Evolutionary conservation across 2,329 filamentous ascomycete species (phyloP).

Genomic region (Drechslerella coelobrocha): DNA sequence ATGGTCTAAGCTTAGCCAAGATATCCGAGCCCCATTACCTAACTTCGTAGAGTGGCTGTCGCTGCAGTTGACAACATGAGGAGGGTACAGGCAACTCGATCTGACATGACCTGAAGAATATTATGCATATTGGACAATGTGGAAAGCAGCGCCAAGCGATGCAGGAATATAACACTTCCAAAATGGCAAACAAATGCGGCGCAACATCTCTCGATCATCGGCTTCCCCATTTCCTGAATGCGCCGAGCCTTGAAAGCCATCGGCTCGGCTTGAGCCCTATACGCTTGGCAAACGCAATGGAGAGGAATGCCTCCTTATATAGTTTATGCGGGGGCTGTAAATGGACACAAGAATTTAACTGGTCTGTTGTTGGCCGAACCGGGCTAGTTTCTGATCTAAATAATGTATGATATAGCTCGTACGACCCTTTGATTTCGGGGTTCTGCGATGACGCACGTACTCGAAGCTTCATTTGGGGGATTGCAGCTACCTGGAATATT

Average conservation of each 20-base stretch:
- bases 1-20: too few species aligned
- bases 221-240: conserved; percentile 9
- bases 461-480: neutral
- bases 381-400: neutral
- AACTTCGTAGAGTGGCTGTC: too few species aligned
- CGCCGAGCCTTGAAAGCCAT: neutral
- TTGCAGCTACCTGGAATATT: neutral
- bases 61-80: too few species aligned
- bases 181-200: conserved; percentile 49
- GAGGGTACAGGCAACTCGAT: too few species aligned
- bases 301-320: conserved; percentile 7
- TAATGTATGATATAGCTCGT: neutral
- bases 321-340: conserved; percentile 14
- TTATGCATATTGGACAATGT: too few species aligned
- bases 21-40: too few species aligned
- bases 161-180: conserved; percentile 29
- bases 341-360: neutral
- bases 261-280: neutral
- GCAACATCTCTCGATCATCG: neutral
- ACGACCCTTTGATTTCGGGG: neutral
- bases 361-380: neutral
- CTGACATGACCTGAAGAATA: too few species aligned
- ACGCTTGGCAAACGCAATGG: conserved; percentile 5
- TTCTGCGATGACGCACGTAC: neutral
- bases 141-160: conserved; percentile 26